Evolutionary conservation across 2,329 filamentous ascomycete genomes (phyloP).

Genomic region (Fusarium sp.): DNA sequence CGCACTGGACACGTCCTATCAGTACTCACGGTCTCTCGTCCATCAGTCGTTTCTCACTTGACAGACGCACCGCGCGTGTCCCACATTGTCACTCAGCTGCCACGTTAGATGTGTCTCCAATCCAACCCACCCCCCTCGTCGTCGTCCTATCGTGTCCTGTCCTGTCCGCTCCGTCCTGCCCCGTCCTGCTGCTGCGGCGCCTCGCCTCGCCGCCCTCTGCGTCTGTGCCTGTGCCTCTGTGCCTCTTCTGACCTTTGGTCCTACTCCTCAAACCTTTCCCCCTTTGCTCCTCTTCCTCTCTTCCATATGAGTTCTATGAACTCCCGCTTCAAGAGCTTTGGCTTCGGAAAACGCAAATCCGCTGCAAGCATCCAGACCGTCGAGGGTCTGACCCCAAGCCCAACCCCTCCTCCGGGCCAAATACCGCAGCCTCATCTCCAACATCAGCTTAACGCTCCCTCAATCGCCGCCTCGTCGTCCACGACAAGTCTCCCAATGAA

Average conservation of each 20-base stretch:
- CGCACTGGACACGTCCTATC: too few species aligned
- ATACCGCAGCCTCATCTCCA: slow-evolving; percentile 62
- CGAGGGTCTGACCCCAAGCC: slow-evolving; percentile 53
- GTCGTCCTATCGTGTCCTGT: slow-evolving; percentile 26
- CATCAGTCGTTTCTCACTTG: too few species aligned
- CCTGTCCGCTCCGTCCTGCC: slow-evolving; percentile 34
- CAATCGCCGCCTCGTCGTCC: slow-evolving; percentile 57
- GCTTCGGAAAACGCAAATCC: slow-evolving; percentile 85
- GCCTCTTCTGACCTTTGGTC: slow-evolving; percentile 42
- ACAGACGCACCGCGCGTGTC: too few species aligned
- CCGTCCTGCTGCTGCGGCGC: slow-evolving; percentile 35
- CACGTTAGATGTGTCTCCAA: too few species aligned
- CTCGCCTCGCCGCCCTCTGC: slow-evolving; percentile 34
- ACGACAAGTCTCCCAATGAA: slow-evolving; percentile 70
- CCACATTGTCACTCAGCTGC: too few species aligned
- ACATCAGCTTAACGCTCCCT: slow-evolving; percentile 55
- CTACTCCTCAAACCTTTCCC: slow-evolving; percentile 44
- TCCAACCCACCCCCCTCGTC: slow-evolving; percentile 35
- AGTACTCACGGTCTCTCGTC: too few species aligned
- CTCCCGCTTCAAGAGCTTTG: slow-evolving; percentile 82
- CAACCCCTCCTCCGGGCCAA: slow-evolving; percentile 59
- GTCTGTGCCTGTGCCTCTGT: slow-evolving; percentile 29
- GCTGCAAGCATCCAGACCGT: slow-evolving; percentile 69
- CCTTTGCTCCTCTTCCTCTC: slow-evolving; percentile 44
- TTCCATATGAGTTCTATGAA: slow-evolving; percentile 81